Evolutionary conservation across 1,284 basidiomycete genomes (phyloP).

Genomic region (Limonomyces culmigenus): DNA sequence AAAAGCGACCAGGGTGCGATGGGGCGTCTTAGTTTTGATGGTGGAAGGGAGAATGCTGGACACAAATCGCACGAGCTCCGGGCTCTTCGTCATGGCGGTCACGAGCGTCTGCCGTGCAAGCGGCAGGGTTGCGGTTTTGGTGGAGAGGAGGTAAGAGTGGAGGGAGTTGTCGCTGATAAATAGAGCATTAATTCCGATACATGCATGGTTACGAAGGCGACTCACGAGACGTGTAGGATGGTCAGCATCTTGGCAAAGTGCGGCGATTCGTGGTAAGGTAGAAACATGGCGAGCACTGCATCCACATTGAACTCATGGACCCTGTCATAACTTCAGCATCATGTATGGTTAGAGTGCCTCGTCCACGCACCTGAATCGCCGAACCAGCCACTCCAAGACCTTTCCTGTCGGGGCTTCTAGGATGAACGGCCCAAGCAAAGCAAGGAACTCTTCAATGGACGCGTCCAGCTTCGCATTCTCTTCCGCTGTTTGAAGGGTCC

Average conservation of each 20-base stretch:
- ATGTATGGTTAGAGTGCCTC: no score
- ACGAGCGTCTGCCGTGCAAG: conserved; percentile 56
- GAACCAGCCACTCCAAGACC: conserved; percentile 92
- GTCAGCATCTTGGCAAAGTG: conserved; percentile 91
- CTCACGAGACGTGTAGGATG: conserved; percentile 62
- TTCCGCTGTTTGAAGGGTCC: conserved; percentile 62
- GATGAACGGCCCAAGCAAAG: conserved; percentile 65
- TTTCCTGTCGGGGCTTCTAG: conserved; percentile 73
- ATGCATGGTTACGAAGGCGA: conserved; percentile 2
- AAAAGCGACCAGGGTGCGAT: conserved; percentile 73
- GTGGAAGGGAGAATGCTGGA: conserved; percentile 44
- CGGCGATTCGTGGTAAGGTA: conserved; percentile 90
- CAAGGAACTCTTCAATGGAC: conserved; percentile 48
- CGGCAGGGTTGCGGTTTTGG: conserved; percentile 57
- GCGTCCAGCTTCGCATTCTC: conserved; percentile 46
- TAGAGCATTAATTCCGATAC: conserved; percentile 4
- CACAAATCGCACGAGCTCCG: conserved; percentile 62
- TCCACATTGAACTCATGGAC: conserved; percentile 89
- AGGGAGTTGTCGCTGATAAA: conserved; percentile 20
- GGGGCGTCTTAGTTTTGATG: conserved; percentile 31
- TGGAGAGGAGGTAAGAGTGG: conserved; percentile 57
- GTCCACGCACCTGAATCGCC: conserved; percentile 66
- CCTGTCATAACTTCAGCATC: no score
- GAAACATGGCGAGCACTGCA: conserved; percentile 65
- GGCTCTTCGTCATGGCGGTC: conserved; percentile 55